Evolutionary conservation across 2,329 filamentous ascomycete genomes (phyloP), one percentile per base, ranked within the genome.

Genomic region (Grosmannia huntii): DNA sequence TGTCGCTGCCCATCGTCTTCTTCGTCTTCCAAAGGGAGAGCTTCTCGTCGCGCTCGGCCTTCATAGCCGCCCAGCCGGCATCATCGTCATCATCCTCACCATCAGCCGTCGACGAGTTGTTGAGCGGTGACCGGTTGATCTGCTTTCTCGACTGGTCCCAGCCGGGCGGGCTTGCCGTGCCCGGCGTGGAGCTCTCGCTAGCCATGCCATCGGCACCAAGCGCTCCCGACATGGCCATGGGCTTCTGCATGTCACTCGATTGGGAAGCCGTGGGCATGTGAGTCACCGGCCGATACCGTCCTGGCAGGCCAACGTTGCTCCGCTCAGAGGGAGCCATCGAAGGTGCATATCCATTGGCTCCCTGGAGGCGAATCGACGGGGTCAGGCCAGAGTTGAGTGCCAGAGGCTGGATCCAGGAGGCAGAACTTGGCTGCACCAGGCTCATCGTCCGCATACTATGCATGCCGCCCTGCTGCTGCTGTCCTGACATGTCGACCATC

Each of bases 321-420:
- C 94, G 86, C 73, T 97, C 94, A 5, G 90, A 96, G 1, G 94
- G 94, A 2, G 94, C 92, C 64, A 99, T 95, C 0, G 92, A 97
- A 1, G 90, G 84, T 1, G 90, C 81, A 71, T 97, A 97, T 10
- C 82, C 84, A 56, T 63, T 62, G 44, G 71, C 71, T 53, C 74
- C 80, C 70, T 72, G 76, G 57, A 70, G 65, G 58, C 70, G 72
- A 55, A 81, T 75, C 14, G 79, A 81, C 4, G 78, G 78, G 19
- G 77, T 71, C 64, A 76, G 80, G 7, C 72, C 71, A 21, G 69
- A 63, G 4, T 70, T 72, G 50, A 41, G 19, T 12, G 64, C 68
- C 41, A 72, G 31, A 10, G 71, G 75, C 58, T 79, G 78, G 52
- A 83, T 73, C 75, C 82, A 83, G 1, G 82, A 80, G 10, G 76